phyloP scores from a whole-genome alignment of 257 asterid genomes.

The Forsythia viridissima region DNA sequence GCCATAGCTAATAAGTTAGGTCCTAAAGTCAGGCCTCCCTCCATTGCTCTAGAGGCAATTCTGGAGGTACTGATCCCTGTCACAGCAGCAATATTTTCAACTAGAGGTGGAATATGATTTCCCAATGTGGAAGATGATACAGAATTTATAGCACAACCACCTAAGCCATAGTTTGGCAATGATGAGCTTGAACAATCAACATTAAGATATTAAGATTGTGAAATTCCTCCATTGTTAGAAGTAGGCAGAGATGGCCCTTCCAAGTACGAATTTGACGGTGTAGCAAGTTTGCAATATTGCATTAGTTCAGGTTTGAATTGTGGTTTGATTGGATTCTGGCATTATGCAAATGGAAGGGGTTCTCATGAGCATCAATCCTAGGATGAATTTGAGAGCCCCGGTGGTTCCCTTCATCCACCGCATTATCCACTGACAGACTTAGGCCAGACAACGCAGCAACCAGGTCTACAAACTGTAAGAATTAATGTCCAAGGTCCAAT shows the following conservation, averaged over 20 bases:
- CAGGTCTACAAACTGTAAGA: background rate
- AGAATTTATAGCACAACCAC: slow-evolving; percentile 37
- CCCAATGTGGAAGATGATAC: slow-evolving; percentile 44
- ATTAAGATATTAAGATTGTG: slow-evolving; percentile 51
- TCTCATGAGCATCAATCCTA: slow-evolving; percentile 31
- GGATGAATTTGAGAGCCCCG: slow-evolving; percentile 35
- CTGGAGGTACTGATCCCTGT: slow-evolving; percentile 46
- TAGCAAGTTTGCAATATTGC: slow-evolving; percentile 20
- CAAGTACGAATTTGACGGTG: background rate
- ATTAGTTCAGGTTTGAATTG: slow-evolving; percentile 31
- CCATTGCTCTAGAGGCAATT: slow-evolving; percentile 41
- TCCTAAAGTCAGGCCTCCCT: slow-evolving; percentile 47
- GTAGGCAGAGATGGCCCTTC: slow-evolving; percentile 46
- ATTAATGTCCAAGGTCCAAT: no score
- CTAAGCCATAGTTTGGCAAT: slow-evolving; percentile 47
- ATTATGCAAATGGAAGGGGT: slow-evolving; percentile 38
- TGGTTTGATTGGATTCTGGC: slow-evolving; percentile 36
- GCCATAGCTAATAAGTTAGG: slow-evolving; percentile 53
- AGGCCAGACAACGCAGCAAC: slow-evolving; percentile 62
- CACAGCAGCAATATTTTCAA: slow-evolving; percentile 46
- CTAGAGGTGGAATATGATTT: slow-evolving; percentile 48
- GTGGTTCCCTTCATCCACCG: slow-evolving; percentile 46
- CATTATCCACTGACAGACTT: slow-evolving; percentile 48
- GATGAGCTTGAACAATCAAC: slow-evolving; percentile 52
- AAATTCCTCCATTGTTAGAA: slow-evolving; percentile 36